Conservation (phyloP, 768 basidiomycete genomes). For the Tulasnella sp. region DNA sequence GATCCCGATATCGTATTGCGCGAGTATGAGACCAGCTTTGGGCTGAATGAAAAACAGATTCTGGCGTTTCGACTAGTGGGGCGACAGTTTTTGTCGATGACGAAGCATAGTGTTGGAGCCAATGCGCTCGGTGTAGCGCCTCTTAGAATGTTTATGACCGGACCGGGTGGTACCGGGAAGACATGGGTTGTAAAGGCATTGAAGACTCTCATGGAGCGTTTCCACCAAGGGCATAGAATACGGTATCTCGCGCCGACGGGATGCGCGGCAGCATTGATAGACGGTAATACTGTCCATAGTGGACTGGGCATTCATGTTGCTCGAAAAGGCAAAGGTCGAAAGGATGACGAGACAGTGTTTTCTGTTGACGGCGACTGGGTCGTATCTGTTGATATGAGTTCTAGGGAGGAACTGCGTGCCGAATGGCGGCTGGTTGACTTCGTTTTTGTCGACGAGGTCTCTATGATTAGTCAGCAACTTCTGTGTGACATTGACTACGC, state of each 20-base stretch:
- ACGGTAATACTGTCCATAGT: slow-evolving; percentile 32
- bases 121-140: too few species aligned
- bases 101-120: too few species aligned
- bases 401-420: slow-evolving; percentile 19
- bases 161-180: slow-evolving; percentile 36
- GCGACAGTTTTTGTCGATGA: too few species aligned
- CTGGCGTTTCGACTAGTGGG: too few species aligned
- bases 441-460: slow-evolving; percentile 33
- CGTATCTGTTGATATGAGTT: slow-evolving; percentile 18
- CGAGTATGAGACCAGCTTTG: too few species aligned
- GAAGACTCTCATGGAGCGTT: slow-evolving; percentile 25
- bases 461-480: slow-evolving; percentile 29
- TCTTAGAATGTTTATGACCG: slow-evolving; percentile 29
- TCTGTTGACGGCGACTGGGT: slow-evolving; percentile 19
- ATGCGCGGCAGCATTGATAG: slow-evolving; percentile 31
- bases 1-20: too few species aligned
- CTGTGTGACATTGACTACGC: slow-evolving; percentile 28
- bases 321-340: background rate
- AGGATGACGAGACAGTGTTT: slow-evolving; percentile 18
- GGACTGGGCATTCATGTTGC: slow-evolving; percentile 23
- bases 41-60: too few species aligned
- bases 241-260: slow-evolving; percentile 29
- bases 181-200: slow-evolving; percentile 30
- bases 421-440: slow-evolving; percentile 34
- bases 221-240: slow-evolving; percentile 20